A percentile compares a stretch with the other conserved stretches of the same genome.
Conservation (phyloP, 805 yeast species). For the Ogataea populi-albae region DNA sequence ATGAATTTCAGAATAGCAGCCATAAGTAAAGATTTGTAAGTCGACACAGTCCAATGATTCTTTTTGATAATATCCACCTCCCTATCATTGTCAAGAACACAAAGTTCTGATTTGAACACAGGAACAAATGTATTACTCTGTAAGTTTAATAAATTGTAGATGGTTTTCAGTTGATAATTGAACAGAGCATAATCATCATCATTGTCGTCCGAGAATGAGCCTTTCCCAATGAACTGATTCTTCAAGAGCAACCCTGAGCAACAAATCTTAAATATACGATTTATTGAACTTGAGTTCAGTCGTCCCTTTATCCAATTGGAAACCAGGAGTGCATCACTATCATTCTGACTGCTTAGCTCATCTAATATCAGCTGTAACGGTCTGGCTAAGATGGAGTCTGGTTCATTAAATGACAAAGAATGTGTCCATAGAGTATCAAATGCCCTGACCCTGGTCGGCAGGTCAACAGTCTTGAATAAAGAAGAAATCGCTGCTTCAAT, state of each 20-base stretch:
- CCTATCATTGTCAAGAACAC: constrained; percentile 47
- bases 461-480: constrained; percentile 43
- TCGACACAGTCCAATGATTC: constrained; percentile 51
- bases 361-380: constrained; percentile 72
- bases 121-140: constrained; percentile 43
- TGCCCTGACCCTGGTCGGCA: constrained; percentile 46
- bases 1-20: constrained; percentile 47
- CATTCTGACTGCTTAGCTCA: constrained; percentile 45
- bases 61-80: constrained; percentile 41
- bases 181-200: constrained; percentile 64
- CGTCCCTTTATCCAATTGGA: constrained; percentile 48
- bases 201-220: constrained; percentile 25
- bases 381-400: constrained; percentile 48
- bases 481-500: constrained; percentile 73
- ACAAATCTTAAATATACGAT: constrained; percentile 58
- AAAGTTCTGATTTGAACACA: constrained; percentile 54
- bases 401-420: constrained; percentile 48
- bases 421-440: constrained; percentile 75
- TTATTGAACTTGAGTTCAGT: constrained; percentile 51
- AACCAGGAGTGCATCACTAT: constrained; percentile 41
- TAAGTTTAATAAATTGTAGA: constrained; percentile 50
- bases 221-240: constrained; percentile 27
- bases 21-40: constrained; percentile 57
- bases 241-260: constrained; percentile 51
- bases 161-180: constrained; percentile 55